These are phyloP conservation scores for Willaertia magna DNA, from an alignment of 208 protist species.

Conservation along the genomic window DNA sequence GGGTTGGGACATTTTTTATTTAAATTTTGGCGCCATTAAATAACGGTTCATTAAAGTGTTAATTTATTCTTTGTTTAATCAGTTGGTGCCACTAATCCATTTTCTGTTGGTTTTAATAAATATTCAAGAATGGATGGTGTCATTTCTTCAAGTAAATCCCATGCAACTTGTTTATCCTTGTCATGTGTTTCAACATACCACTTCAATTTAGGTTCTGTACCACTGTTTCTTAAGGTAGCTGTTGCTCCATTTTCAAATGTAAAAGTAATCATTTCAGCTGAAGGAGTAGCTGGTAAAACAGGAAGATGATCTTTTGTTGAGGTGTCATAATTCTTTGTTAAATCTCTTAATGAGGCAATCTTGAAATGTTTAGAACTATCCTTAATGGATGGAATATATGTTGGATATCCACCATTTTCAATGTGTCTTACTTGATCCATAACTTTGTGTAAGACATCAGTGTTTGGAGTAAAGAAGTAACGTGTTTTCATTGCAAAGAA, in stretches of 20 bases:
- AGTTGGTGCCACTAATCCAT: background rate
- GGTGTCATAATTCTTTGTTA: constrained; percentile 65
- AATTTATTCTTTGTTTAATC: background rate
- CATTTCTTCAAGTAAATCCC: background rate
- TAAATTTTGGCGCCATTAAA: background rate
- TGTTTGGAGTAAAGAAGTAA: constrained; percentile 80
- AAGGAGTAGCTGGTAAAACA: constrained; percentile 44
- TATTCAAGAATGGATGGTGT: background rate
- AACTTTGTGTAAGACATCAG: constrained; percentile 51
- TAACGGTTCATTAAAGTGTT: background rate
- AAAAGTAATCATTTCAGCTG: constrained; percentile 84
- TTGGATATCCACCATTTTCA: constrained; percentile 7
- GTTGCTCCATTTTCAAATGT: constrained; percentile 72
- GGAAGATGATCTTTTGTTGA: constrained; percentile 43
- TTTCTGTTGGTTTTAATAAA: background rate
- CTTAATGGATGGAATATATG: constrained; percentile 43
- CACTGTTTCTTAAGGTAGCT: constrained; percentile 79
- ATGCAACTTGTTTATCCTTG: background rate
- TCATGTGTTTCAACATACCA: constrained; percentile 34
- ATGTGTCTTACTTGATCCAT: constrained; percentile 20
- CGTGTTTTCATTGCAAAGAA: constrained; percentile 70
- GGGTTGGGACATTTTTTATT: no score
- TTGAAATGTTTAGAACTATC: constrained; percentile 21
- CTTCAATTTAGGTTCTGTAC: constrained; percentile 98
- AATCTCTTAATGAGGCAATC: constrained; percentile 68